Evolutionary conservation across 2,329 filamentous ascomycete species (phyloP), one percentile per base, ranked within the genome.

Genomic region (Onygena corvina): DNA sequence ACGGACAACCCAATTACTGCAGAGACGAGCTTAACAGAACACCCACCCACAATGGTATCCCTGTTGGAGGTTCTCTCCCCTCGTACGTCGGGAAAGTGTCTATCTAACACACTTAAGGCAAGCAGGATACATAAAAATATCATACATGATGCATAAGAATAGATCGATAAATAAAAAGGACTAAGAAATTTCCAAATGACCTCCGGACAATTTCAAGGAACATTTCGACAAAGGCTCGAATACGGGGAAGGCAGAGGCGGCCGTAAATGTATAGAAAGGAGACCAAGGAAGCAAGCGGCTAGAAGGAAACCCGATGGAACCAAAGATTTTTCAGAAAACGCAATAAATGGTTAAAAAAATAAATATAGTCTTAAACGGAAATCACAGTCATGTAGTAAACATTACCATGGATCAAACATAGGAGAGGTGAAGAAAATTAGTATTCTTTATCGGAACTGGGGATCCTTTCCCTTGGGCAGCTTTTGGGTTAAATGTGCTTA

Each of bases 71-170:
- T 27, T 42, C 12, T 8, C 12, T 23, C 38, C 18, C 5, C 33
- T 12, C 7, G 23, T 11, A 25, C 38, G 21, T 42, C 16, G 38
- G 27, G 27, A 23, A 11, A 42, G 38, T 14, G 38, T 42, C 38
- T 42, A 42, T 42, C 27, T 42, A 25, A 42, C n/a, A n/a, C 38
- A 42, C 38, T 42, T 42, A n/a, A 27, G 27, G 38, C 38, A 42
- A 42, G 38, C 27, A 23, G 21, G 12, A 23, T 42, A n/a, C 38
- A 42, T n/a, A 42, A n/a, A 42, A 25, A 42, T 42, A 42, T 42
- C n/a, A 42, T 42, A 42, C 38, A 42, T n/a, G 38, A 42, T 18
- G 27, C 21, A 42, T 42, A 27, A 42, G 21, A 42, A 27, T 27
- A 23, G 38, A 23, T 23, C 21, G 9, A 9, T 21, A 23, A 42